Base-by-base conservation (phyloP, 2,329 filamentous ascomycete species). In the Aureobasidium leucospermi region DNA sequence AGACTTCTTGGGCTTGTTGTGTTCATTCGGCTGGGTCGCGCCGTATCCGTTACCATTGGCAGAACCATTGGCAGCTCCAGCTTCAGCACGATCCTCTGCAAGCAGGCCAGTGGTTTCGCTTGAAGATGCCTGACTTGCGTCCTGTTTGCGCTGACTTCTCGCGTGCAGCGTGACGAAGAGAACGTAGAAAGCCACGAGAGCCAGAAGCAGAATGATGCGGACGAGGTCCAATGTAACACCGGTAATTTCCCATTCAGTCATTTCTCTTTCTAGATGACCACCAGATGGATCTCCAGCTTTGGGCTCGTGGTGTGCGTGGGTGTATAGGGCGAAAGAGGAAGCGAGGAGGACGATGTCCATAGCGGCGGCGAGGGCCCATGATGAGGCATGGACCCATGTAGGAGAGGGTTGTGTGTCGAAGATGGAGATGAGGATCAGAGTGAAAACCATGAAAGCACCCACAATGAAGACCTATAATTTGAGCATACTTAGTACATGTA, bases 371-470 rank as follows among this genome's bases (percentile, higher is more conserved):
- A 90, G 74, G 43, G 80, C 71, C 94, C 94, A 99, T 66, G 90
- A 85, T 48, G 87, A 74, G 59, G 93, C 82, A 73, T 96, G 91
- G 57, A 89, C 85, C 48, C 85, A 78, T 52, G 87, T 92, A 0
- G 94, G 94, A 11, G 89, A 89, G 36, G 90, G 86, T 63, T 84
- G 85, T 69, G 88, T 88, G 72, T 96, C 92, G 67, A 96, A 80
- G 60, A 97, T 82, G 32, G 91, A 91, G 68, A 96, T 87, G 65
- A 95, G 81, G 65, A 96, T 82, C 65, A 96, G 86, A 52, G 89
- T 81, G 76, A 95, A 94, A 64, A 94, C 85, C 78, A 96, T 96
- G 65, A 91, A 88, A 46, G 89, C 87, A 58, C 87, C 90, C 60
- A 90, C 83, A 63, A 95, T 79, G 73, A 95, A 96, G 69, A 96